phyloP scores from a whole-genome alignment of 2,329 filamentous ascomycete genomes.

The Bretziella fagacearum region DNA sequence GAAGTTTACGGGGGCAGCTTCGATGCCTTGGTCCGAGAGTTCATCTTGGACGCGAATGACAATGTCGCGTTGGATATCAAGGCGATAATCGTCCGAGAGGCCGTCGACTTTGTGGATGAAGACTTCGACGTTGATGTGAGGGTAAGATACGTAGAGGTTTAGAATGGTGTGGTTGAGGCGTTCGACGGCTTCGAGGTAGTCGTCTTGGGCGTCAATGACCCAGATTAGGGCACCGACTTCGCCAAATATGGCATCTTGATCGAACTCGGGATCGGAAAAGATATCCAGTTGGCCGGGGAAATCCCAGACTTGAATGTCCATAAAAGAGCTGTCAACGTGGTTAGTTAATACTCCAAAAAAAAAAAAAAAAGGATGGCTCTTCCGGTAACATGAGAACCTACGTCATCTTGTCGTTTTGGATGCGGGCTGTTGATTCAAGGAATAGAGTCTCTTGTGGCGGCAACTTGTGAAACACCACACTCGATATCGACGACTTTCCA shows the following conservation, averaged over 20 bases:
- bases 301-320: slow-evolving; percentile 98
- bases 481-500: slow-evolving; percentile 95
- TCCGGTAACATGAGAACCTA: slow-evolving; percentile 29
- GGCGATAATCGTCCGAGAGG: slow-evolving; percentile 90
- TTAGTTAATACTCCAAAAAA: slow-evolving; percentile 16
- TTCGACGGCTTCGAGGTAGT: slow-evolving; percentile 82
- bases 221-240: slow-evolving; percentile 90
- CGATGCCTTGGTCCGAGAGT: slow-evolving; percentile 78
- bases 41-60: slow-evolving; percentile 94
- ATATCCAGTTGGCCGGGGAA: slow-evolving; percentile 85
- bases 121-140: slow-evolving; percentile 90
- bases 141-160: slow-evolving; percentile 66
- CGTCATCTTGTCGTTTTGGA: slow-evolving; percentile 93
- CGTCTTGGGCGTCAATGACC: slow-evolving; percentile 97
- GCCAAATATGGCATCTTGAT: slow-evolving; percentile 85
- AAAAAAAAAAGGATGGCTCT: background rate
- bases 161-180: slow-evolving; percentile 79
- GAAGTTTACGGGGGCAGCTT: slow-evolving; percentile 85
- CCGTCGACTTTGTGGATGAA: slow-evolving; percentile 99
- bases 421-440: slow-evolving; percentile 81
- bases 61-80: slow-evolving; percentile 91
- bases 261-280: slow-evolving; percentile 75
- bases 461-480: slow-evolving; percentile 97
- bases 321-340: slow-evolving; percentile 58
- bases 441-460: slow-evolving; percentile 91